Conservation (phyloP, 2,329 filamentous ascomycete genomes). For the Lomentospora prolificans region DNA sequence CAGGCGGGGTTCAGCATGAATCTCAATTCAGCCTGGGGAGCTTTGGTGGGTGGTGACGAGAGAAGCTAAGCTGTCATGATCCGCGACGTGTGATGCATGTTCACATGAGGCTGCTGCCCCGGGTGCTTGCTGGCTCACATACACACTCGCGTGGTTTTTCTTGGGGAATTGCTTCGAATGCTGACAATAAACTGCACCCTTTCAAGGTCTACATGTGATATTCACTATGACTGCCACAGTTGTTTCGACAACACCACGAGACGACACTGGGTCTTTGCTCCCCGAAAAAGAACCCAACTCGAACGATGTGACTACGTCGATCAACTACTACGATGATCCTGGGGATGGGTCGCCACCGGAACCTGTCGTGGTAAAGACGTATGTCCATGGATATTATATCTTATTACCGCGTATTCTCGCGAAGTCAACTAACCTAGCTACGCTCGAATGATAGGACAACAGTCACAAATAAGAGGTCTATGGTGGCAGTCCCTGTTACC, state of each 20-base stretch:
- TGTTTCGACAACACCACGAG: not conserved
- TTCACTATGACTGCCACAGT: not conserved
- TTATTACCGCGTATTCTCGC: too few species aligned
- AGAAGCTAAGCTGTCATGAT: not conserved
- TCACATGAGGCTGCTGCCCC: too few species aligned
- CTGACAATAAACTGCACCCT: not conserved
- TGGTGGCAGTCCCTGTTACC: not conserved
- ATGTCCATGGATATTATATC: not conserved
- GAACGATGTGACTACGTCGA: conserved; percentile 21
- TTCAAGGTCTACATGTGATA: not conserved
- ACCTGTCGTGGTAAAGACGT: conserved; percentile 22
- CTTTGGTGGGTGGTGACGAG: not conserved
- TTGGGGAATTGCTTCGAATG: too few species aligned
- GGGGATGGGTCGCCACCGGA: conserved; percentile 30
- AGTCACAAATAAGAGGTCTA: conserved; percentile 6
- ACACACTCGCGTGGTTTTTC: too few species aligned
- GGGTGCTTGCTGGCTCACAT: too few species aligned
- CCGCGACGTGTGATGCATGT: not conserved
- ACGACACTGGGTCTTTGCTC: too few species aligned
- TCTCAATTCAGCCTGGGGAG: not conserved
- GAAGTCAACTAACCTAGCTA: too few species aligned
- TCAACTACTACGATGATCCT: conserved; percentile 30
- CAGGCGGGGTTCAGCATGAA: not conserved
- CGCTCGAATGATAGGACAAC: conserved; percentile 5
- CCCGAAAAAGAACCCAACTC: not conserved